Evolutionary conservation across 306 rosid species (phyloP).

Genomic region (Sindora glabra): DNA sequence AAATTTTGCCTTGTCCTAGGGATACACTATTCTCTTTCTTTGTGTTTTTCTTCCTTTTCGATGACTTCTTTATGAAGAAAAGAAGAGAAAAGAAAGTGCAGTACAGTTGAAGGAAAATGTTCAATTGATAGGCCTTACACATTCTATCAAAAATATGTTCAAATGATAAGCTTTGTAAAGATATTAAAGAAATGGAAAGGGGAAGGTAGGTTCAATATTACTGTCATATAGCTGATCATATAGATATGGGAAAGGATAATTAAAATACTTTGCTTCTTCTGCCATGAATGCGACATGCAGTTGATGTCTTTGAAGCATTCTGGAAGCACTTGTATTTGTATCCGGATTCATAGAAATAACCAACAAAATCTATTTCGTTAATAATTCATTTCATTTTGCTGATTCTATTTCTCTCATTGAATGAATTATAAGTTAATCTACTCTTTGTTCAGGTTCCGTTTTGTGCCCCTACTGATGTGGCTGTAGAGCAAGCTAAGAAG

Average conservation of each 20-base stretch:
- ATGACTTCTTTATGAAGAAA: too few relatives aligned
- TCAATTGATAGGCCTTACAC: too few relatives aligned
- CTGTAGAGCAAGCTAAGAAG: conserved; percentile 95
- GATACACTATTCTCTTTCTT: too few relatives aligned
- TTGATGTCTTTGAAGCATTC: conserved; percentile 99
- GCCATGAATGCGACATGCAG: conserved; percentile 80
- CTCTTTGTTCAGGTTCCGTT: conserved; percentile 66
- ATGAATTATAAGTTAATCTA: neutral
- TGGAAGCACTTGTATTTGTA: conserved; percentile 41
- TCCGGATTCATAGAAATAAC: too few relatives aligned
- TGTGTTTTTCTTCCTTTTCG: too few relatives aligned
- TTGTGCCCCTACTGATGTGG: conserved; percentile 98
- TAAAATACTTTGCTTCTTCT: conserved; percentile 69
- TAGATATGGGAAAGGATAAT: conserved; percentile 84
- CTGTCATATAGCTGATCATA: conserved; percentile 60
- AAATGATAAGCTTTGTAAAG: too few relatives aligned
- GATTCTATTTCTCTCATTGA: neutral
- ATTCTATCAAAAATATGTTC: too few relatives aligned
- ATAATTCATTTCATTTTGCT: too few relatives aligned
- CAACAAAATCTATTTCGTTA: too few relatives aligned
- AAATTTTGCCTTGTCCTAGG: too few relatives aligned
- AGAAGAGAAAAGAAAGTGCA: too few relatives aligned
- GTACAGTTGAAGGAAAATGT: too few relatives aligned
- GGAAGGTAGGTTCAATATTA: neutral
- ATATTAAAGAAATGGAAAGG: neutral